Evolutionary conservation across 805 yeast species (phyloP).

Genomic region (Suhomyces canberraensis): DNA sequence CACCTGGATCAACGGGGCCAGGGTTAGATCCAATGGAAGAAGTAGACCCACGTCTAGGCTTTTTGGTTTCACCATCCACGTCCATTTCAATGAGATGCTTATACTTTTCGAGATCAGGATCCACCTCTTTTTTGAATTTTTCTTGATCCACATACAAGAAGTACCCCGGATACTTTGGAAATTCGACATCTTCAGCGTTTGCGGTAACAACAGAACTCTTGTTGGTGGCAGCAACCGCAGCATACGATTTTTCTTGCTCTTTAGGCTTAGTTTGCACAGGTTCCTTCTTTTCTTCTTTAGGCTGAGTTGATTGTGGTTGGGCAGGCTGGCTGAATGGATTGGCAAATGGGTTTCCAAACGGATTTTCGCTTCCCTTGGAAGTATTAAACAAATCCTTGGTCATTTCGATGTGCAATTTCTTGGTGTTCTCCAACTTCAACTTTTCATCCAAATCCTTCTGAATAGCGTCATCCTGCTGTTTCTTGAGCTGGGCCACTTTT

Average conservation of each 20-base stretch:
- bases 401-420: constrained; percentile 35
- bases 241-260: constrained; percentile 13
- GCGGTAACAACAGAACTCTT: constrained; percentile 1
- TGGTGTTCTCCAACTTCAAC: constrained; percentile 41
- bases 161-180: constrained; percentile 61
- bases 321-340: constrained; percentile 5
- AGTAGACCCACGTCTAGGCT: constrained; percentile 10
- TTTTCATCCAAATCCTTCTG: constrained; percentile 38
- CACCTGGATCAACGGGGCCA: constrained; percentile 15
- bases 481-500: constrained; percentile 38
- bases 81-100: constrained; percentile 52
- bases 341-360: constrained; percentile 23
- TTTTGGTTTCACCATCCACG: constrained; percentile 31
- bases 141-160: constrained; percentile 74
- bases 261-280: neutral
- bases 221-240: constrained; percentile 17
- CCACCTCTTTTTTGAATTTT: constrained; percentile 49
- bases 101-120: constrained; percentile 48
- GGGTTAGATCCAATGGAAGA: constrained; percentile 1
- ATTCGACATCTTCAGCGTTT: constrained; percentile 13
- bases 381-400: constrained; percentile 29
- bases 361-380: constrained; percentile 17
- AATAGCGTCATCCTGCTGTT: constrained; percentile 28
- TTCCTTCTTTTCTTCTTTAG: neutral
- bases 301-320: constrained; percentile 5